Evolutionary conservation across 352 stramenopile species (phyloP), one percentile per base, ranked within the genome.

Genomic region (Globisporangium acanthophoron): DNA sequence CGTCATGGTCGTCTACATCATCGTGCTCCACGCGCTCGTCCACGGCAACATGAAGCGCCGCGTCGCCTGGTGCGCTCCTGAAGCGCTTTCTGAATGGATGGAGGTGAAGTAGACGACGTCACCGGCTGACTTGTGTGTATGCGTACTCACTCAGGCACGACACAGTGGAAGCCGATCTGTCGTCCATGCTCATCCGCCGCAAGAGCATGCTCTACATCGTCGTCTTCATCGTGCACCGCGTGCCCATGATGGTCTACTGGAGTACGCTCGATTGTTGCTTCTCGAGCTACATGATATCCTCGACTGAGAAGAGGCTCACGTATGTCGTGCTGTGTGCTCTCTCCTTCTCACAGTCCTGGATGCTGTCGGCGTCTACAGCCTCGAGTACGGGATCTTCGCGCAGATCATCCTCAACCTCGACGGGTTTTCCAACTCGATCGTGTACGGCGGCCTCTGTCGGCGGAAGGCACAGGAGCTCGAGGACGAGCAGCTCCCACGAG

Each of bases 201-300:
- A 92, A 87, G 47, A 60, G 82, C 39, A n/a, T 88, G 50, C 69
- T 88, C 18, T 90, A 90, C 56, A 85, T 88, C 45, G 62, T 88
- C 45, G 70, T 90, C 12, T 92, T 90, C 56, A 66, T 90, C 29
- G 56, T 70, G 15, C 81, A 90, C 45, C 79, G 81, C 29, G 75
- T 71, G 8, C 81, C 81, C 15, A 88, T 89, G 66, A 82, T 91
- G 67, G 54, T 86, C 45, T 91, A 91, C 51, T 77, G 81, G 48
- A 70, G 76, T 86, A 66, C 61, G 74, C 18, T 77, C 49, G 3
- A 8, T 37, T 5, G 47, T 15, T 33, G 18, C 33, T 8, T 21
- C 33, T 33, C 7, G 35, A 5, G 55, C 31, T 56, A 15, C 29
- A 16, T 27, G 9, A 20, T 8, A 20, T n/a, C 3, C 29, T 20